Conservation (phyloP, 2,329 filamentous ascomycete genomes). For the Teratosphaeria zuluensis region DNA sequence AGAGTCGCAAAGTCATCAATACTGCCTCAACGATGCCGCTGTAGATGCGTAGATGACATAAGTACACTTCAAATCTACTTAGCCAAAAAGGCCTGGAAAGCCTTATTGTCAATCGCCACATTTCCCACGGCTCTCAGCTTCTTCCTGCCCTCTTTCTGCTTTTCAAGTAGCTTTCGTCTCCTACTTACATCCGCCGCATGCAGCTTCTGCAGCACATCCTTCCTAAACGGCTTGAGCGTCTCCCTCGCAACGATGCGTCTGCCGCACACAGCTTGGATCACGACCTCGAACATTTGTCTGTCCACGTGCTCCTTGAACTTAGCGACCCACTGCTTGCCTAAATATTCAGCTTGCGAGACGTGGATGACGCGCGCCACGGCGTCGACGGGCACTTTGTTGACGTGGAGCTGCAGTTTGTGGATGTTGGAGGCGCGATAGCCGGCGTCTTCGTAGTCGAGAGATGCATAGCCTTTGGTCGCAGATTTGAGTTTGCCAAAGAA, state of each 20-base stretch:
- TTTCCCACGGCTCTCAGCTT: slow-evolving; percentile 73
- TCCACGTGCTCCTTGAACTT: slow-evolving; percentile 98
- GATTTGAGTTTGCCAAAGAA: slow-evolving; percentile 96
- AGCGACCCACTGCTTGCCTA: slow-evolving; percentile 79
- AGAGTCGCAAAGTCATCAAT: too few relatives aligned
- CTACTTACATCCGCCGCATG: slow-evolving; percentile 82
- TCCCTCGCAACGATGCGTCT: slow-evolving; percentile 78
- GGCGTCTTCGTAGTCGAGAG: slow-evolving; percentile 91
- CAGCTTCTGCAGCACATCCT: slow-evolving; percentile 86
- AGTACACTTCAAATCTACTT: slow-evolving; percentile 37
- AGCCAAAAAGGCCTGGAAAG: slow-evolving; percentile 86
- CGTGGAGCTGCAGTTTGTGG: slow-evolving; percentile 81
- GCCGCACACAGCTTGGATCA: slow-evolving; percentile 86
- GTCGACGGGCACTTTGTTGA: slow-evolving; percentile 89
- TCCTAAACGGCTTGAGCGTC: slow-evolving; percentile 91
- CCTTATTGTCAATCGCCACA: slow-evolving; percentile 90
- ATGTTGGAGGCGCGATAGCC: slow-evolving; percentile 74
- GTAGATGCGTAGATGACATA: neutral
- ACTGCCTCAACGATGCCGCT: too few relatives aligned
- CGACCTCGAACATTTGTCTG: slow-evolving; percentile 90
- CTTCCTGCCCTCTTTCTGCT: slow-evolving; percentile 93
- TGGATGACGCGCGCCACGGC: slow-evolving; percentile 90
- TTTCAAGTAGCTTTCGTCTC: slow-evolving; percentile 79
- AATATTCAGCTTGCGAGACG: slow-evolving; percentile 64
- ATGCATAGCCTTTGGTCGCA: slow-evolving; percentile 87